Evolutionary conservation across 371 early-diverging fungal genomes (phyloP).

Genomic region (Gilbertella persicaria): DNA sequence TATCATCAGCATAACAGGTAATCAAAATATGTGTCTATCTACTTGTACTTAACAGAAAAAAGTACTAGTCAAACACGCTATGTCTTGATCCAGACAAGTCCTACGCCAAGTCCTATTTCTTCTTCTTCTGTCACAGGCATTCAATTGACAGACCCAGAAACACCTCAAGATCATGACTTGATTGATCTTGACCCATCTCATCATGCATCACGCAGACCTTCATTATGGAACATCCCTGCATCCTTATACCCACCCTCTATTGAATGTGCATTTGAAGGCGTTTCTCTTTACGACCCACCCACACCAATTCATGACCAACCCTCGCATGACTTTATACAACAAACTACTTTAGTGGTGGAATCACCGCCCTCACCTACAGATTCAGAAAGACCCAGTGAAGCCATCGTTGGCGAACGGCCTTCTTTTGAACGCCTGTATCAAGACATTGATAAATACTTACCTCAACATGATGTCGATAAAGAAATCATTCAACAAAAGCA

Average conservation of each 20-base stretch:
- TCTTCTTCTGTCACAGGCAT: conserved; percentile 16
- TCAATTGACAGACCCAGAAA: conserved; percentile 21
- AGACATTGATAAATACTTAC: conserved; percentile 72
- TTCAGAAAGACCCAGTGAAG: conserved; percentile 17
- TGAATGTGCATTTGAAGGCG: conserved; percentile 4
- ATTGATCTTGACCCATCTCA: too few species aligned
- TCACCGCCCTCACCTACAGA: conserved; percentile 18
- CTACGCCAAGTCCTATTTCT: conserved; percentile 7
- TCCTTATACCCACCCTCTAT: background rate
- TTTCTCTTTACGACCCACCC: conserved; percentile 25
- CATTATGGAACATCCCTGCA: conserved; percentile 1
- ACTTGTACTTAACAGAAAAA: background rate
- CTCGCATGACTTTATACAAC: background rate
- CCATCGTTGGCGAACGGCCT: conserved; percentile 62
- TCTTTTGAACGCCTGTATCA: conserved; percentile 64
- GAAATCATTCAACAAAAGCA: conserved; percentile 30
- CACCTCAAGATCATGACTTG: conserved; percentile 8
- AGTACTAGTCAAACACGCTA: conserved; percentile 3
- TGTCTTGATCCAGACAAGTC: conserved; percentile 1
- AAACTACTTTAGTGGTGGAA: background rate
- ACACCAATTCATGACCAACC: conserved; percentile 9
- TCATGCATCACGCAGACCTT: background rate
- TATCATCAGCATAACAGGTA: conserved; percentile 1
- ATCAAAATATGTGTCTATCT: background rate
- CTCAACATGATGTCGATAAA: conserved; percentile 75